A percentile compares a stretch with the other conserved stretches of the same genome.
phyloP scores from a whole-genome alignment of 2,329 filamentous ascomycete species.

The Furcasterigmium sp. region DNA sequence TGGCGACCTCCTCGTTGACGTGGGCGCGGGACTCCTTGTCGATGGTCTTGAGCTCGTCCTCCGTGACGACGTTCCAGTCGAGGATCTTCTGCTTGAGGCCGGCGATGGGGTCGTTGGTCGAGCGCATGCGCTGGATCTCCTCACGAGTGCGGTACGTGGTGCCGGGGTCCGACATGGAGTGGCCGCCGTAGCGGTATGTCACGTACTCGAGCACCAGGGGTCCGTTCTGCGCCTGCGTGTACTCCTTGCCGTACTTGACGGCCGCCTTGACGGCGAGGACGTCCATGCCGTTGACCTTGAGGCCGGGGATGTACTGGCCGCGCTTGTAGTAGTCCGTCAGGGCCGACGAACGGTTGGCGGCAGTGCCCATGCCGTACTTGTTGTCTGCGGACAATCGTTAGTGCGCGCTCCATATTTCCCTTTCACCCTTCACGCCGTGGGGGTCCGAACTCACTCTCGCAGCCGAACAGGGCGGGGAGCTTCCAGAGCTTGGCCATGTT shows the following conservation, averaged over 20 bases:
- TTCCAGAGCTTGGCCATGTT: slow-evolving; percentile 99
- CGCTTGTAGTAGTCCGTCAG: slow-evolving; percentile 99
- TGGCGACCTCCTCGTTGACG: slow-evolving; percentile 85
- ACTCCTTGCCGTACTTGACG: slow-evolving; percentile 89
- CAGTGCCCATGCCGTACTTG: slow-evolving; percentile 99
- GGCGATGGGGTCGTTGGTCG: slow-evolving; percentile 96
- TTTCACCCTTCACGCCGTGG: background rate
- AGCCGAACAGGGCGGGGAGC: slow-evolving; percentile 90
- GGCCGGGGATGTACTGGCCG: slow-evolving; percentile 97
- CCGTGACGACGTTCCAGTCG: slow-evolving; percentile 85
- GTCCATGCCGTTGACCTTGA: slow-evolving; percentile 99
- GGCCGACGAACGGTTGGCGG: slow-evolving; percentile 87
- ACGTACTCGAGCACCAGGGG: slow-evolving; percentile 98
- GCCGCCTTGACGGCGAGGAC: slow-evolving; percentile 96
- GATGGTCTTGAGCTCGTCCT: slow-evolving; percentile 93
- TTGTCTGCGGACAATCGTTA: slow-evolving; percentile 62
- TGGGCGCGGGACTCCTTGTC: slow-evolving; percentile 87
- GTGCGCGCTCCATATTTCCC: background rate
- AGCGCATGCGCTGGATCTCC: slow-evolving; percentile 99
- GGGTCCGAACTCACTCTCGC: slow-evolving; percentile 72
- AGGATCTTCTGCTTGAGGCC: slow-evolving; percentile 97
- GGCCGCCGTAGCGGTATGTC: slow-evolving; percentile 97
- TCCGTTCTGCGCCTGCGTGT: slow-evolving; percentile 75
- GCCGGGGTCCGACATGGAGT: slow-evolving; percentile 99
- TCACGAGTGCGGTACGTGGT: slow-evolving; percentile 99